Evolutionary conservation across 164 flowering plant species (phyloP).

Genomic region (Tinospora cordifolia): DNA sequence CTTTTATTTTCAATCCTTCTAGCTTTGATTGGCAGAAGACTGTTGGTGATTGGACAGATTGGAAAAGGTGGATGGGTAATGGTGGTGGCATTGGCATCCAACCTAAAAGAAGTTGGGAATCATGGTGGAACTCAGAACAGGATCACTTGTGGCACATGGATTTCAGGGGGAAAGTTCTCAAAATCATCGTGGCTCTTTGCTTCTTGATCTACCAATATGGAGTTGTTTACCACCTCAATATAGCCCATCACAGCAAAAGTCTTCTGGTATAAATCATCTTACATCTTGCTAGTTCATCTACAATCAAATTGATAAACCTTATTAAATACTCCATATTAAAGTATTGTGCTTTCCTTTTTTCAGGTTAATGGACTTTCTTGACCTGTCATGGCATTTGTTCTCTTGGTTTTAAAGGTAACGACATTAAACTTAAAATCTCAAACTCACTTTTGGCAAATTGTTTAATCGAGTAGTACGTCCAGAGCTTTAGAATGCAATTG

Average conservation of each 20-base stretch:
- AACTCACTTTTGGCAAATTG: no score
- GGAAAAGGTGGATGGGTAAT: constrained; percentile 99
- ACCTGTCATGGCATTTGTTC: constrained; percentile 60
- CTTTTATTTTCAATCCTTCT: no score
- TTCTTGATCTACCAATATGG: constrained; percentile 93
- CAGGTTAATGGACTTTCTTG: constrained; percentile 93
- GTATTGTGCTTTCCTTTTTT: constrained; percentile 10
- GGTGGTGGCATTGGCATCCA: constrained; percentile 93
- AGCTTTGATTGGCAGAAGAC: no score
- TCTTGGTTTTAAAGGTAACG: constrained; percentile 75
- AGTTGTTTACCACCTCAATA: constrained; percentile 85
- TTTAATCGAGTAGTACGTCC: no score
- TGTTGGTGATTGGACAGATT: no score
- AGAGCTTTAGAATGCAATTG: no score
- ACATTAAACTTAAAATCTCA: constrained; percentile 2
- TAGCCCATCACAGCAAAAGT: constrained; percentile 57
- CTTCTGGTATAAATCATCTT: constrained; percentile 61
- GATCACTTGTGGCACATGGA: constrained; percentile 68
- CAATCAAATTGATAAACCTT: not conserved
- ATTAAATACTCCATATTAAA: constrained; percentile 1
- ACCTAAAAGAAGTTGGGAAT: constrained; percentile 85
- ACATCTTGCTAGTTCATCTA: not conserved
- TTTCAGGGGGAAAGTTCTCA: constrained; percentile 63
- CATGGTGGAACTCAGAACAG: constrained; percentile 92
- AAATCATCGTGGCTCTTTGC: no score